Evolutionary conservation across 2,329 filamentous ascomycete genomes (phyloP), one percentile per base, ranked within the genome.

Genomic region (Xylariaceae sp.): DNA sequence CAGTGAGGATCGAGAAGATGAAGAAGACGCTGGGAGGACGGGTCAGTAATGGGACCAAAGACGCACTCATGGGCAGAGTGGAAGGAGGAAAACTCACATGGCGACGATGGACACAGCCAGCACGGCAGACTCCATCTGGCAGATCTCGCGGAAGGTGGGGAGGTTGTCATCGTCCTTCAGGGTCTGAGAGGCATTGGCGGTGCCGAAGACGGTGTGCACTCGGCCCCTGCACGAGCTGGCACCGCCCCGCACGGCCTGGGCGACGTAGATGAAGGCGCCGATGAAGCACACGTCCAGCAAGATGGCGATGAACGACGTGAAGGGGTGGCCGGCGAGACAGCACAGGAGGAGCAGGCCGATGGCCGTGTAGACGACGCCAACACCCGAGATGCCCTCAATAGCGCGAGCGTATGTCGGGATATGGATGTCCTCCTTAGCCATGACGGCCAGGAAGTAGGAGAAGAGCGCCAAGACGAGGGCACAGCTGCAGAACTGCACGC

Each of bases 361-460:
- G 39, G 86, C 61, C 32, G 79, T 77, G 65, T 94, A 95, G 7
- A 93, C 55, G 0, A 80, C 73, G 3, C 77, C 84, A 2, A 72
- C 71, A 32, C 88, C 89, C 0, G 84, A 72, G 38, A 95, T 79
- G 43, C 85, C 86, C 51, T 80, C 79, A 36, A 92, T 83, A 18
- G 84, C 85, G 36, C 80, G 78, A 39, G 81, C 63, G 63, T 74
- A 80, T 46, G 60, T 75, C 13, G 72, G 66, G 45, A 89, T 88
- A 37, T 52, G 37, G 11, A 80, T 58, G 46, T 77, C 50, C 60
- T 86, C 76, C 50, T 80, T 75, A 41, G 72, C 57, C 11, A 89
- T 73, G 7, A 82, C 72, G 7, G 82, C 77, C 31, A 95, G 75
- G 69, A 88, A 93, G 69, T 93, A 94, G 31, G 79, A 80, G 68